A percentile compares a stretch with the other conserved stretches of the same genome.
phyloP scores from a whole-genome alignment of 176 grass and related monocot species.

The Oryza meridionalis region DNA sequence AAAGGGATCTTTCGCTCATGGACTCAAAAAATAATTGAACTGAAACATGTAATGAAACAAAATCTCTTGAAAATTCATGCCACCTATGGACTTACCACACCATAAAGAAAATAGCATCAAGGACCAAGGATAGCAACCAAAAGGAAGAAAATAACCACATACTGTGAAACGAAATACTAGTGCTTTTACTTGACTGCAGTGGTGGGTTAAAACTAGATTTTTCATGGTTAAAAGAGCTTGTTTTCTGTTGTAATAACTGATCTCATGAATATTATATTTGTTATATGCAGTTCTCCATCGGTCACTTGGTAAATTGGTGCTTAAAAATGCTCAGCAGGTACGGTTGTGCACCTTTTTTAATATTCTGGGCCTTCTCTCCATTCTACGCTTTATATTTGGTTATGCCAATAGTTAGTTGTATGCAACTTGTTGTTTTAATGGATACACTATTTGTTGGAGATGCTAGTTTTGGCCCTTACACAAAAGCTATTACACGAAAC shows the following conservation, averaged over 20 bases:
- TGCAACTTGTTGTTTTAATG: not conserved
- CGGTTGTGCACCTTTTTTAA: not conserved
- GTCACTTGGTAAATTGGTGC: conserved; percentile 74
- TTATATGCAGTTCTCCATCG: conserved; percentile 63
- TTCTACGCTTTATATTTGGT: conserved; percentile 9
- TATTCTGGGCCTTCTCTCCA: not conserved
- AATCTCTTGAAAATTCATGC: not conserved
- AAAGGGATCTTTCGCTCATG: not conserved
- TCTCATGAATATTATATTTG: conserved; percentile 18
- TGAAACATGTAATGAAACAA: conserved; percentile 1
- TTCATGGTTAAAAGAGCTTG: not conserved
- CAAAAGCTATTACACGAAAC: not conserved
- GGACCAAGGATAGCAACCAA: too few species aligned
- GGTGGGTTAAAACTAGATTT: not conserved
- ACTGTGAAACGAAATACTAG: not conserved
- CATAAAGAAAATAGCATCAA: not conserved
- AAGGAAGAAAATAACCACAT: not conserved
- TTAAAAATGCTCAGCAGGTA: conserved; percentile 94
- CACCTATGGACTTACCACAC: not conserved
- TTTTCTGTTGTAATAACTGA: not conserved
- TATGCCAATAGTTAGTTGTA: not conserved
- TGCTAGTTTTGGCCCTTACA: not conserved
- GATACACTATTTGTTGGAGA: not conserved
- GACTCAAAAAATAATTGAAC: not conserved
- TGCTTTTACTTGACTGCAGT: not conserved